Evolutionary conservation across 371 early-diverging fungal species (phyloP), one percentile per base, ranked within the genome.

Genomic region (Choanephora cucurbitarum): DNA sequence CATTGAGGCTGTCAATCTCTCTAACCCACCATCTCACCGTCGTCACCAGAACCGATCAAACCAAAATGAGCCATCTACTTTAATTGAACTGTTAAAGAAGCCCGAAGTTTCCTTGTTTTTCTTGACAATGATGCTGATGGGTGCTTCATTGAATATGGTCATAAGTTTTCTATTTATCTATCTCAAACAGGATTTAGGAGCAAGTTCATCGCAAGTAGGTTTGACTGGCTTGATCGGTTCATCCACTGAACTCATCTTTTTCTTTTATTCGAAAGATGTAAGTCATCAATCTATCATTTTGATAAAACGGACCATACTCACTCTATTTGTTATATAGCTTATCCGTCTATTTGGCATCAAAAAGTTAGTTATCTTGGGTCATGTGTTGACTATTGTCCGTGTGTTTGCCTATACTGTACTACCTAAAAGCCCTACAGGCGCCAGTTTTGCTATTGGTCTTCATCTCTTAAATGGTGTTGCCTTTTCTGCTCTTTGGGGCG

Each of bases 111-210:
- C 69, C 5, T 51, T 74, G 17, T 79, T 79, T 44, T 79, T 74
- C 33, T 32, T 67, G 5, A 79, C 77, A 5, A 79, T 79, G 80
- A 74, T 79, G 80, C 44, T 79, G 31, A 79, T 79, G 80, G 80
- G 80, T 15, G 75, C 76, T 15, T 58, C 80, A 10, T 58, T 79
- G n/a, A 79, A 76, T 51, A 79, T 79, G 80, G 77, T 79, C 0
- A 56, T 72, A 31, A 76, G 74, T 48, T 79, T 79, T 37, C 44
- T 79, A 9, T 74, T 76, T 37, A 76, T 79, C 41, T 79, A 74
- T 45, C 42, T 79, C 0, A 74, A 70, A 24, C 67, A 74, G 45
- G 80, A 79, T 44, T 60, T 79, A 34, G 75, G 76, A 14, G 80
- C 80, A 15, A 74, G 70, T 22, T 70, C 75, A 2, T 72, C 80